Conservation (phyloP, 176 grass and related monocot genomes). For the Leersia perrieri region DNA sequence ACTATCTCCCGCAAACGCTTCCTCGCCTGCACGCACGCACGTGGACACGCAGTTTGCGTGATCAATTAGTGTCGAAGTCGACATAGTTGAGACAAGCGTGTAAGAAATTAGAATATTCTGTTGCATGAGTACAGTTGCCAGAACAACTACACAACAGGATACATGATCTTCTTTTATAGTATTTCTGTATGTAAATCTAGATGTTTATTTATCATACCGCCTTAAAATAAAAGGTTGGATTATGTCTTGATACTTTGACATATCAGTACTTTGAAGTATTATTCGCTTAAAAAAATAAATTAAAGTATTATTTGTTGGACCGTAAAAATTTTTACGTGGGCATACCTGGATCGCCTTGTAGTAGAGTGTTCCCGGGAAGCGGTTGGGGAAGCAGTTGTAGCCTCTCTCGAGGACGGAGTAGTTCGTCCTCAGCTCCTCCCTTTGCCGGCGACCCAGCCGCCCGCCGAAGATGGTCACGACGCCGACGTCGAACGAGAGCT, state of each 20-base stretch:
- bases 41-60: background rate
- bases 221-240: too few relatives aligned
- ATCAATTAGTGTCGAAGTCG: background rate
- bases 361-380: slow-evolving; percentile 41
- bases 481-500: slow-evolving; percentile 67
- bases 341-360: slow-evolving; percentile 58
- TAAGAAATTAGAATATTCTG: background rate
- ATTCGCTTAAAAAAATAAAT: too few relatives aligned
- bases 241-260: too few relatives aligned
- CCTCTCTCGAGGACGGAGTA: slow-evolving; percentile 55
- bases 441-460: slow-evolving; percentile 8
- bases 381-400: slow-evolving; percentile 63
- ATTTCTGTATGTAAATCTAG: too few relatives aligned
- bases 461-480: slow-evolving; percentile 47
- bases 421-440: slow-evolving; percentile 41
- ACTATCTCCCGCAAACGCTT: slow-evolving; percentile 30
- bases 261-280: too few relatives aligned
- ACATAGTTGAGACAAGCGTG: background rate
- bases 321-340: too few relatives aligned
- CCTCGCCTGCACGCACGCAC: slow-evolving; percentile 37
- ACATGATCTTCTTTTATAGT: too few relatives aligned
- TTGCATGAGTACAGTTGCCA: background rate
- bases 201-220: too few relatives aligned
- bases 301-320: too few relatives aligned
- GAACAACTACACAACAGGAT: too few relatives aligned